Evolutionary conservation across 139 green algal species (phyloP).

Genomic region (Yamagishiella unicocca): DNA sequence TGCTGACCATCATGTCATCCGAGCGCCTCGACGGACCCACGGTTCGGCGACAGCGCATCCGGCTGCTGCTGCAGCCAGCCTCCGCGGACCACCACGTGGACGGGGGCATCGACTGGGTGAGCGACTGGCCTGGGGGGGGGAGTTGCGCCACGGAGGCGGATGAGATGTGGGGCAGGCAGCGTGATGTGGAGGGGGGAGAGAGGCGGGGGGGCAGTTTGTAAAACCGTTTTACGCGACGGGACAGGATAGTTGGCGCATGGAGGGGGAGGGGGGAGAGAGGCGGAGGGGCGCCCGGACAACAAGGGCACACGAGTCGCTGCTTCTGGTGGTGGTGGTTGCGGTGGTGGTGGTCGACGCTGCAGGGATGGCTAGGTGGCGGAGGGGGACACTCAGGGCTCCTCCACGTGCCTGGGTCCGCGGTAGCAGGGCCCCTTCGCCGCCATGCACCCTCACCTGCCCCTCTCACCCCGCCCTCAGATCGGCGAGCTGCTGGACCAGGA

Average conservation of each 20-base stretch:
- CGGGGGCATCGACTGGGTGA: conserved; percentile 40
- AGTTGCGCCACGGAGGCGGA: neutral
- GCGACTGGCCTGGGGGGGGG: neutral
- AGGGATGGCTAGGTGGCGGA: too few relatives aligned
- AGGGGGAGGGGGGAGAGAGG: too few relatives aligned
- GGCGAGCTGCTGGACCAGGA: conserved; percentile 41
- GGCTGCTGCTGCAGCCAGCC: conserved; percentile 35
- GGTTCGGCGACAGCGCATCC: conserved; percentile 40
- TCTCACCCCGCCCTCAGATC: conserved; percentile 45
- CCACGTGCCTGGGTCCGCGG: too few relatives aligned
- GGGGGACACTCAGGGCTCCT: too few relatives aligned
- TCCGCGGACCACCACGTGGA: conserved; percentile 10
- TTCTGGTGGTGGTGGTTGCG: too few relatives aligned
- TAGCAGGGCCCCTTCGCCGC: too few relatives aligned
- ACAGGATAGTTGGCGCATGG: neutral
- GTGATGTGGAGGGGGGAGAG: neutral
- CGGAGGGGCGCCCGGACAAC: too few relatives aligned
- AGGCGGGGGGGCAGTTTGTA: neutral
- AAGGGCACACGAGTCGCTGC: too few relatives aligned
- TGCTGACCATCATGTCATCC: conserved; percentile 20
- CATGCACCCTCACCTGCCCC: too few relatives aligned
- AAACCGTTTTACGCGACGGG: too few relatives aligned
- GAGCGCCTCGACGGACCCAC: neutral
- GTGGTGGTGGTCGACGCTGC: too few relatives aligned
- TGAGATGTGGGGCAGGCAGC: neutral